Conservation (phyloP, 192 early-diverging fungal genomes). For the Entomortierella chlamydospora region DNA sequence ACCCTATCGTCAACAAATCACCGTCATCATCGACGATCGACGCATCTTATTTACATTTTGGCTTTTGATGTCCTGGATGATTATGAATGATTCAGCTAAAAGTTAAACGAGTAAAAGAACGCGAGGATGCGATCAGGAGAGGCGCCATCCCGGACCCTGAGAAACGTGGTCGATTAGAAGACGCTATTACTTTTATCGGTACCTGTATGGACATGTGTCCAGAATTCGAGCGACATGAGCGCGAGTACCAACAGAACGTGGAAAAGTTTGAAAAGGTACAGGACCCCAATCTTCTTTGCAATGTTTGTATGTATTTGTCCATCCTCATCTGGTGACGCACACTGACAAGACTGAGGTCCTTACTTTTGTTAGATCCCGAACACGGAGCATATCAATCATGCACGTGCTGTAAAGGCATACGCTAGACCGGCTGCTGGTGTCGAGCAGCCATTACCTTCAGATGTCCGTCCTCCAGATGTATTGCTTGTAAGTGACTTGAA, state of each 20-base stretch:
- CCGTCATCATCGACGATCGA: background rate
- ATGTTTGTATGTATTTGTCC: background rate
- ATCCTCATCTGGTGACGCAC: too few relatives aligned
- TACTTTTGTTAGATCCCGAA: constrained; percentile 59
- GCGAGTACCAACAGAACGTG: constrained; percentile 80
- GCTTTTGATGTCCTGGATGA: background rate
- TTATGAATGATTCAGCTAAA: too few relatives aligned
- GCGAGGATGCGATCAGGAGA: constrained; percentile 69
- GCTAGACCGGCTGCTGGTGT: constrained; percentile 87
- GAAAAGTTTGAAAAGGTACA: constrained; percentile 80
- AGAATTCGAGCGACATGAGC: constrained; percentile 86
- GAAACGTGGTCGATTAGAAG: constrained; percentile 63
- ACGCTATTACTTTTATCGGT: constrained; percentile 79
- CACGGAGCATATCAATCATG: constrained; percentile 72
- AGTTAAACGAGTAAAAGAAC: constrained; percentile 67
- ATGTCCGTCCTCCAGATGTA: constrained; percentile 84
- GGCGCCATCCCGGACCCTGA: constrained; percentile 72
- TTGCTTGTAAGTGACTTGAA: constrained; percentile 65
- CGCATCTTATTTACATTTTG: background rate
- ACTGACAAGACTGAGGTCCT: too few relatives aligned
- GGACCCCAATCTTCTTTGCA: background rate
- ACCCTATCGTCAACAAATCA: too few relatives aligned
- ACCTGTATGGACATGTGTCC: constrained; percentile 93
- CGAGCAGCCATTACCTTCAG: constrained; percentile 86
- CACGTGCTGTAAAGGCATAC: constrained; percentile 83